Conservation (phyloP, 2,329 filamentous ascomycete species). For the Colletotrichum horii region DNA sequence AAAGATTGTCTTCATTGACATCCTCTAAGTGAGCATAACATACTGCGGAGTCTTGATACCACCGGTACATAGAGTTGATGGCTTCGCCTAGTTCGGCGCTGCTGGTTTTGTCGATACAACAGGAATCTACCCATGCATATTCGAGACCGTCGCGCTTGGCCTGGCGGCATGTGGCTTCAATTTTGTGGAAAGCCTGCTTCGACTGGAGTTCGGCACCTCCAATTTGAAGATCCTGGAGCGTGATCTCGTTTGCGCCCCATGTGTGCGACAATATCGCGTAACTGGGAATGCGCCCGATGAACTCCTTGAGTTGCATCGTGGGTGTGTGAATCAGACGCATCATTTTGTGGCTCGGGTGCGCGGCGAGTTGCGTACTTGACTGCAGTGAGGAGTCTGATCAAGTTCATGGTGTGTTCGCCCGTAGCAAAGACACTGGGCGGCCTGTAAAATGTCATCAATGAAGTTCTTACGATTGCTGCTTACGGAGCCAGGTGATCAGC, state of each 20-base stretch:
- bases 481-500: not conserved
- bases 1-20: not conserved
- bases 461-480: not conserved
- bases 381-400: not conserved
- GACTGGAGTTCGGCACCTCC: not conserved
- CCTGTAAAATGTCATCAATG: not conserved
- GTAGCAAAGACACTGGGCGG: not conserved
- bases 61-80: slow-evolving; percentile 31
- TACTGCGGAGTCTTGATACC: slow-evolving; percentile 36
- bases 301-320: slow-evolving; percentile 2
- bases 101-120: slow-evolving; percentile 38
- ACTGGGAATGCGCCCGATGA: not conserved
- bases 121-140: slow-evolving; percentile 42
- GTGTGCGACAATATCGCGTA: not conserved
- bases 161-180: not conserved
- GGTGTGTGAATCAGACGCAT: not conserved
- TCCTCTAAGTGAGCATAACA: slow-evolving; percentile 39
- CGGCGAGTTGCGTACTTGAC: not conserved
- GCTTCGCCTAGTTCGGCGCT: slow-evolving; percentile 36
- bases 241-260: not conserved
- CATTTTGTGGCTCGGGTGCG: not conserved
- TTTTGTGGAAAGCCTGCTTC: not conserved
- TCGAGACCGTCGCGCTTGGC: slow-evolving; percentile 9
- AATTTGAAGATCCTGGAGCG: not conserved
- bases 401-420: not conserved